Conservation (phyloP, 225 moss, liverwort and hornwort genomes). For the Polytrichum commune region DNA sequence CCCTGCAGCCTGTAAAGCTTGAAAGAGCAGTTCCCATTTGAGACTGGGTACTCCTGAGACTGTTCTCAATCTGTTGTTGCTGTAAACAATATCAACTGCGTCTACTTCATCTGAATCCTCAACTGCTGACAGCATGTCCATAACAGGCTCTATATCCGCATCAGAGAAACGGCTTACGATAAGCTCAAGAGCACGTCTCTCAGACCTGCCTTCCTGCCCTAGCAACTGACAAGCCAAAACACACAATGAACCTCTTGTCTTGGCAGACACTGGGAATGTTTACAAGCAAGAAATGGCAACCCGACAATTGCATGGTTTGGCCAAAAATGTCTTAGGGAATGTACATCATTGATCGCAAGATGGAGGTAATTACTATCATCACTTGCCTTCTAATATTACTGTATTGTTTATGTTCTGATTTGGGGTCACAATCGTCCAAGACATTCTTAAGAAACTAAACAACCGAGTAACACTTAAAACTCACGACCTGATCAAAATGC, state of each 20-base stretch:
- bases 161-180: conserved; percentile 49
- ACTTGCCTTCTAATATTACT: too few species aligned
- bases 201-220: conserved; percentile 30
- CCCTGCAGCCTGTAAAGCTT: conserved; percentile 64
- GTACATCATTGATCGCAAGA: too few species aligned
- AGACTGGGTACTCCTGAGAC: conserved; percentile 23
- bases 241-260: conserved; percentile 14
- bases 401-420: too few species aligned
- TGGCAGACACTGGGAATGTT: background rate
- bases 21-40: conserved; percentile 58
- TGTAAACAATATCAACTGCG: conserved; percentile 56
- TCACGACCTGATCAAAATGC: too few species aligned
- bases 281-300: too few species aligned
- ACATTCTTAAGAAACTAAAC: too few species aligned
- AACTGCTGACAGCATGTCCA: conserved; percentile 49
- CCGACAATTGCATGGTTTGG: too few species aligned
- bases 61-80: conserved; percentile 14
- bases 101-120: conserved; percentile 39
- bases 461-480: too few species aligned
- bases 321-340: too few species aligned
- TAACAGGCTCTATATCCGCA: conserved; percentile 53
- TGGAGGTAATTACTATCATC: too few species aligned
- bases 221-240: conserved; percentile 32
- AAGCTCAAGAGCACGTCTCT: conserved; percentile 44
- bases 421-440: too few species aligned